phyloP scores from a whole-genome alignment of 495 filamentous ascomycete species.

The Hypoxylon fuscum region DNA sequence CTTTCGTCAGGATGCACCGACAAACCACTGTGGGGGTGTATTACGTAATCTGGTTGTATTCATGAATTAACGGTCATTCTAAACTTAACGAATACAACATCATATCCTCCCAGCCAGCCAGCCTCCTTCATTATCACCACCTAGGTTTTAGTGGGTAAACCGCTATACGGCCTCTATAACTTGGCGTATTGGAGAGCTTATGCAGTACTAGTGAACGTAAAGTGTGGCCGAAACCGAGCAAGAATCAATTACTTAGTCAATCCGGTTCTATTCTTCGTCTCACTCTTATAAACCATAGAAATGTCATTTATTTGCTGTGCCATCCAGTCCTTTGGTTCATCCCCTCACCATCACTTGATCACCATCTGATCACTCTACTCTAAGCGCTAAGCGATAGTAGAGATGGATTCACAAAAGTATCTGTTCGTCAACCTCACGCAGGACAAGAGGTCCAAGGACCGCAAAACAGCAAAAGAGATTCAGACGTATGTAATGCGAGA shows the following conservation, averaged over 20 bases:
- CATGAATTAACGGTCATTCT: no score
- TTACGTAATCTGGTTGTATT: no score
- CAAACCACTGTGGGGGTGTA: no score
- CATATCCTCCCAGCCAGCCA: no score
- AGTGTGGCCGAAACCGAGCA: not conserved
- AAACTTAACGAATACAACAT: no score
- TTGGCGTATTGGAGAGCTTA: no score
- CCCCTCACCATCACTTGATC: not conserved
- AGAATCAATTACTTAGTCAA: conserved; percentile 5
- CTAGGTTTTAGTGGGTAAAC: no score
- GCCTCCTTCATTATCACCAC: no score
- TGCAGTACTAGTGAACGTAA: no score
- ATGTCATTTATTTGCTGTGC: not conserved
- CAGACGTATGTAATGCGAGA: conserved; percentile 23
- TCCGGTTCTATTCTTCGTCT: not conserved
- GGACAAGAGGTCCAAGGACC: conserved; percentile 22
- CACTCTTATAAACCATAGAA: not conserved
- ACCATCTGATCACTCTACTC: not conserved
- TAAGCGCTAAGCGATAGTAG: conserved; percentile 12
- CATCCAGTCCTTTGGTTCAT: conserved; percentile 1
- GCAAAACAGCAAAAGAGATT: conserved; percentile 20
- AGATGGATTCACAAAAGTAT: conserved; percentile 24
- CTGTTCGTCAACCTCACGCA: conserved; percentile 28
- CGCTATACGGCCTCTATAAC: no score
- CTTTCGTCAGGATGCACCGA: no score